phyloP scores from a whole-genome alignment of 176 grass and related monocot species.

The Otatea glauca region DNA sequence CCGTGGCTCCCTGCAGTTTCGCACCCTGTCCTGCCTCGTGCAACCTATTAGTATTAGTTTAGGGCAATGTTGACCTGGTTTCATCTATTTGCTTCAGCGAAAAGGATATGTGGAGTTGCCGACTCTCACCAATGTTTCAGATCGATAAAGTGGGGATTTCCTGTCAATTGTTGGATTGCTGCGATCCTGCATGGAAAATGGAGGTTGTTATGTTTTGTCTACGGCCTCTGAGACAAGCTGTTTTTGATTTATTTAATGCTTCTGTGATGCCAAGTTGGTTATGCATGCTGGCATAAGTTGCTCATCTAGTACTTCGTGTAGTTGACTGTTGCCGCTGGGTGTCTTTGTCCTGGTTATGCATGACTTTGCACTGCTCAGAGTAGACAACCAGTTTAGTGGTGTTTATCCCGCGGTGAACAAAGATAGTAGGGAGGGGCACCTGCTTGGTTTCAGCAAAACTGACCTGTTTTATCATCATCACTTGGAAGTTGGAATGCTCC shows the following conservation, averaged over 20 bases:
- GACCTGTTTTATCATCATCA: neutral
- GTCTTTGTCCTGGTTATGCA: neutral
- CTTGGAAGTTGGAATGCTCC: neutral
- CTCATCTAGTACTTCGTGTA: neutral
- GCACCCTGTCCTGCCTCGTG: neutral
- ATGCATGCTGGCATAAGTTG: neutral
- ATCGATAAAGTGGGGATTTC: neutral
- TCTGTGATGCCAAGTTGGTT: neutral
- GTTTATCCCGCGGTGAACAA: conserved; percentile 4
- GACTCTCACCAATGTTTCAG: neutral
- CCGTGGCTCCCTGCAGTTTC: neutral
- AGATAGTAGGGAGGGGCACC: neutral
- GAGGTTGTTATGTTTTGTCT: neutral
- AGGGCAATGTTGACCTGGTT: neutral
- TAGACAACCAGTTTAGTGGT: neutral
- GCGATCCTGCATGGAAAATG: neutral
- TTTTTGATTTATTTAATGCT: neutral
- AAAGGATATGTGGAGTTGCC: neutral
- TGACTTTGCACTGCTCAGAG: neutral
- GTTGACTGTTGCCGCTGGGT: neutral
- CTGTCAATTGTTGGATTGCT: neutral
- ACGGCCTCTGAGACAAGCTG: neutral
- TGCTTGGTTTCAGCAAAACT: neutral
- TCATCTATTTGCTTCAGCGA: neutral
- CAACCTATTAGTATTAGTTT: neutral